Conservation (phyloP, 345 rosid species). For the Aethionema arabicum region DNA sequence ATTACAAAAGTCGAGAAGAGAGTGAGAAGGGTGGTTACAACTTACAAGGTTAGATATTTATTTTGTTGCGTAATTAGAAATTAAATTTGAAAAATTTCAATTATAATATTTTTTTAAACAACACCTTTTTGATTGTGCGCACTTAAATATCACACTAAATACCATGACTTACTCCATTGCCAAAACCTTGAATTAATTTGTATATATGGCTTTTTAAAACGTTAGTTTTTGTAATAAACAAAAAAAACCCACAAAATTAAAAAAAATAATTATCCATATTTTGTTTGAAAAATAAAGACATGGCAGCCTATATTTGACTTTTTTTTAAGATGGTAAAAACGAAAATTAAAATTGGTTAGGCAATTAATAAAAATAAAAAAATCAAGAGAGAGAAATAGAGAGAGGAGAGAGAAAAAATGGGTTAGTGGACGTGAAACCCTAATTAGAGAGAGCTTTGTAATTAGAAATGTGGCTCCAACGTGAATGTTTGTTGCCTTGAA, state of each 20-base stretch:
- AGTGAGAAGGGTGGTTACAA: slow-evolving; percentile 23
- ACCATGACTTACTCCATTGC: too few relatives aligned
- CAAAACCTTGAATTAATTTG: too few relatives aligned
- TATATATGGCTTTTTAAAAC: too few relatives aligned
- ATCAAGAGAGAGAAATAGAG: neutral
- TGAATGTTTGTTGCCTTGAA: slow-evolving; percentile 69
- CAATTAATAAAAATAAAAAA: neutral
- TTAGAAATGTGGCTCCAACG: slow-evolving; percentile 48
- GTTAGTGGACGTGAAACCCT: slow-evolving; percentile 42
- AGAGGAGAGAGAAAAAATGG: slow-evolving; percentile 17
- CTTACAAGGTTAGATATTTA: slow-evolving; percentile 6
- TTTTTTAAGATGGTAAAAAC: slow-evolving; percentile 9
- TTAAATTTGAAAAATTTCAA: too few relatives aligned
- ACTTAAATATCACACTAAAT: too few relatives aligned
- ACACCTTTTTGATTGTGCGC: too few relatives aligned
- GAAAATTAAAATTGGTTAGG: slow-evolving; percentile 23
- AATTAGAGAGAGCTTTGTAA: slow-evolving; percentile 41
- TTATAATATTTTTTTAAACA: too few relatives aligned
- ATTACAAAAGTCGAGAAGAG: slow-evolving; percentile 28
- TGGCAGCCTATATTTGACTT: slow-evolving; percentile 35
- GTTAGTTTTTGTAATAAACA: too few relatives aligned
- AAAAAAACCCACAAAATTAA: too few relatives aligned
- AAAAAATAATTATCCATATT: too few relatives aligned
- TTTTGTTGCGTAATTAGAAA: slow-evolving; percentile 9
- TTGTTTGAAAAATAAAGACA: slow-evolving; percentile 16